Evolutionary conservation across 345 rosid species (phyloP).

Genomic region (Carallia brachiata): DNA sequence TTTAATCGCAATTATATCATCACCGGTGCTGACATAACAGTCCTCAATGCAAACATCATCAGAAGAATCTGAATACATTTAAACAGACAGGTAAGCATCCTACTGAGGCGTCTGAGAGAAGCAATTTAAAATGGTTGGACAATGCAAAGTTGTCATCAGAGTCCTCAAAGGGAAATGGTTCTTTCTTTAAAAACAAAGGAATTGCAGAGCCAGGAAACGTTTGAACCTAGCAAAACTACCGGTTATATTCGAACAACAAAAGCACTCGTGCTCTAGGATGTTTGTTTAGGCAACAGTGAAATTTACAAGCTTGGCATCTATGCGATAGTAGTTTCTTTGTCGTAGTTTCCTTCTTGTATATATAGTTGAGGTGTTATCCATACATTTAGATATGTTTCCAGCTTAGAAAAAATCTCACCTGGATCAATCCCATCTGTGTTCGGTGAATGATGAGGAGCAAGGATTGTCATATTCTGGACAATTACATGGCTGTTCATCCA

Average conservation of each 20-base stretch:
- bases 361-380: not conserved
- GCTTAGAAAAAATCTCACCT: slow-evolving; percentile 46
- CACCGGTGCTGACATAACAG: slow-evolving; percentile 87
- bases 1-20: slow-evolving; percentile 84
- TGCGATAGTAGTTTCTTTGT: too few relatives aligned
- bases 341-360: too few relatives aligned
- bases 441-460: slow-evolving; percentile 93
- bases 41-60: slow-evolving; percentile 85
- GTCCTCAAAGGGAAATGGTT: not conserved
- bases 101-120: not conserved
- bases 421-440: slow-evolving; percentile 97
- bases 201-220: not conserved
- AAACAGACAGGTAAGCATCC: slow-evolving; percentile 2
- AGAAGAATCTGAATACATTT: slow-evolving; percentile 69
- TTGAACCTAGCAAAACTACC: not conserved
- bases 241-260: not conserved
- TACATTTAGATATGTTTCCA: slow-evolving; percentile 4
- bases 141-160: not conserved
- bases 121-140: slow-evolving; percentile 1
- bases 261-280: too few relatives aligned
- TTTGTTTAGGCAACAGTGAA: too few relatives aligned
- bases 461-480: slow-evolving; percentile 79
- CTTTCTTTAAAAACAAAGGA: not conserved
- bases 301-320: too few relatives aligned
- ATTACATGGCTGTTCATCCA: slow-evolving; percentile 75